phyloP scores from a whole-genome alignment of 805 yeast genomes.

The Candida rishiriensis region DNA sequence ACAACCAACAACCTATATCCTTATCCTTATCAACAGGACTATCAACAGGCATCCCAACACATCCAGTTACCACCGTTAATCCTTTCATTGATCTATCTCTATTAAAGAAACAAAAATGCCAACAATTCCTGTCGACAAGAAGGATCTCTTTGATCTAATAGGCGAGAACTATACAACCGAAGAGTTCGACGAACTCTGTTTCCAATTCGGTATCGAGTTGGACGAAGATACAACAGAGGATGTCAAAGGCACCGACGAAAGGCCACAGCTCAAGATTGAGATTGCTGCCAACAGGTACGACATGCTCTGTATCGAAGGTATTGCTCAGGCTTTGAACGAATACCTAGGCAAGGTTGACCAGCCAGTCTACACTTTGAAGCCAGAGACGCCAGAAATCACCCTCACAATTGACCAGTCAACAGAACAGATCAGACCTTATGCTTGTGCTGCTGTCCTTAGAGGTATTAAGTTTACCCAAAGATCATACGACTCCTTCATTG shows the following conservation, averaged over 20 bases:
- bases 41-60: no score
- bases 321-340: constrained; percentile 90
- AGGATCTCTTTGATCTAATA: constrained; percentile 78
- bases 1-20: no score
- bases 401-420: constrained; percentile 77
- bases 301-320: constrained; percentile 96
- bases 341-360: constrained; percentile 66
- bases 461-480: constrained; percentile 77
- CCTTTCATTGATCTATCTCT: no score
- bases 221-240: constrained; percentile 94
- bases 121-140: constrained; percentile 92
- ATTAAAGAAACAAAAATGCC: constrained; percentile 56
- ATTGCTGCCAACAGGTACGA: constrained; percentile 98
- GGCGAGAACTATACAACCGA: constrained; percentile 70
- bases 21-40: no score
- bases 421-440: constrained; percentile 77
- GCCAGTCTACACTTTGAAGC: constrained; percentile 63
- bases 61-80: no score
- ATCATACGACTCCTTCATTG: constrained; percentile 89
- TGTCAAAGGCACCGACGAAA: constrained; percentile 65
- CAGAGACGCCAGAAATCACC: constrained; percentile 54
- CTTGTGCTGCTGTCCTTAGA: constrained; percentile 91
- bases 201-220: constrained; percentile 94
- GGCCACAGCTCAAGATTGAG: constrained; percentile 96
- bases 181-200: constrained; percentile 95